A percentile compares a stretch with the other conserved stretches of the same genome.
Conservation (phyloP, 345 rosid species). For the Camelina neglecta region DNA sequence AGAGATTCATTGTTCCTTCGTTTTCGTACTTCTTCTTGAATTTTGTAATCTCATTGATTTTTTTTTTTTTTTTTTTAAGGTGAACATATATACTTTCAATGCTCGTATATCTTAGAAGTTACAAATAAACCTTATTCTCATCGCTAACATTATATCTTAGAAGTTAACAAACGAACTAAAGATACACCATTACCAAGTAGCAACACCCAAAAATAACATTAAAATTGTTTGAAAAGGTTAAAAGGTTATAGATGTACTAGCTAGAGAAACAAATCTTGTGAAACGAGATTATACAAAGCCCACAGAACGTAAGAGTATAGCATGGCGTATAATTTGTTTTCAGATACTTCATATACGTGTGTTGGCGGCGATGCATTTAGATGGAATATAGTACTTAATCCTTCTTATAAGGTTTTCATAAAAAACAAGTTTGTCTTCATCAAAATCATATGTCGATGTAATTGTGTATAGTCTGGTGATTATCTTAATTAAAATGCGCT, state of each 20-base stretch:
- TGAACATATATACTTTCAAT: not conserved
- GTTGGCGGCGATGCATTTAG: not conserved
- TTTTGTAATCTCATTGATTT: not conserved
- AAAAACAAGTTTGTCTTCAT: not conserved
- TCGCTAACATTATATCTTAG: not conserved
- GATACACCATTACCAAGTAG: not conserved
- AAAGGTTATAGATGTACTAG: not conserved
- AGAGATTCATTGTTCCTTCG: not conserved
- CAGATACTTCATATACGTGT: not conserved
- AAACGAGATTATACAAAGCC: not conserved
- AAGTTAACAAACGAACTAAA: not conserved
- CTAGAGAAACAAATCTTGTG: not conserved
- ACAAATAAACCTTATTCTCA: not conserved
- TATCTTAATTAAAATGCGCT: not conserved
- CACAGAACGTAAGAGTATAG: not conserved
- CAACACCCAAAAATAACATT: not conserved
- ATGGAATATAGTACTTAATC: not conserved
- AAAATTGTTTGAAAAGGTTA: not conserved
- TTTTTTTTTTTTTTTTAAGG: not conserved
- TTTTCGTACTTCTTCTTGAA: conserved; percentile 3
- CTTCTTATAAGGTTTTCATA: not conserved
- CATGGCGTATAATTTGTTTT: not conserved
- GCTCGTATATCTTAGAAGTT: not conserved
- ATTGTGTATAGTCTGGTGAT: not conserved
- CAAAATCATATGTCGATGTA: not conserved